Evolutionary conservation across 1,139 yeast genomes (phyloP).

Genomic region (Taphrina flavorubra): DNA sequence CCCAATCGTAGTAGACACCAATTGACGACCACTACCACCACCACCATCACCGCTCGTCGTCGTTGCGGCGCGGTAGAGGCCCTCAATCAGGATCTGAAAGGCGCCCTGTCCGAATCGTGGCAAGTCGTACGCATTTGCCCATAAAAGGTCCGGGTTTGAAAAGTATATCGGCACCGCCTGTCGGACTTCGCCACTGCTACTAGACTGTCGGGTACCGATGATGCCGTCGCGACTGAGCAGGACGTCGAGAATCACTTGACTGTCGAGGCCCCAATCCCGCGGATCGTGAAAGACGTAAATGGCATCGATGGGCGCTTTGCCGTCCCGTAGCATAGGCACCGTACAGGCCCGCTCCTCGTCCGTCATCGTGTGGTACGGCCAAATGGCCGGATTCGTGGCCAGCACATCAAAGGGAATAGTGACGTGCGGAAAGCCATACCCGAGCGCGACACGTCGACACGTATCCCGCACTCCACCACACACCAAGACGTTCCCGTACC

Average conservation of each 20-base stretch:
- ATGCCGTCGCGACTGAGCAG: conserved; percentile 74
- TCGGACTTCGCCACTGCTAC: conserved; percentile 46
- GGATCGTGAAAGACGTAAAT: conserved; percentile 89
- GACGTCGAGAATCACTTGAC: conserved; percentile 79
- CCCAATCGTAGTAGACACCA: conserved; percentile 78
- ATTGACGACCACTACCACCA: conserved; percentile 59
- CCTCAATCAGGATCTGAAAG: conserved; percentile 56
- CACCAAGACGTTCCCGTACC: conserved; percentile 67
- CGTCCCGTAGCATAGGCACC: conserved; percentile 49
- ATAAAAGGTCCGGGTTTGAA: conserved; percentile 85
- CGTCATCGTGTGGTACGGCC: conserved; percentile 73
- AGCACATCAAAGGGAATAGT: conserved; percentile 78
- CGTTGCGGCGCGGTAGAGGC: conserved; percentile 64
- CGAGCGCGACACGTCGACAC: conserved; percentile 46
- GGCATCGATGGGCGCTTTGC: conserved; percentile 65
- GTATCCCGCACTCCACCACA: conserved; percentile 72
- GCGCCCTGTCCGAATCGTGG: conserved; percentile 84
- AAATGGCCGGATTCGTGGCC: conserved; percentile 61
- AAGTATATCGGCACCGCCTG: conserved; percentile 82
- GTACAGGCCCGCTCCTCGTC: conserved; percentile 60
- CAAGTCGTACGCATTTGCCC: conserved; percentile 83
- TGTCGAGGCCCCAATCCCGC: conserved; percentile 85
- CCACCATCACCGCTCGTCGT: too few species aligned
- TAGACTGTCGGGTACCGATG: conserved; percentile 76
- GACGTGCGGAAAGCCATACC: conserved; percentile 74